These are phyloP conservation scores for Lipomyces kockii DNA, from an alignment of 805 yeast species.

Conservation along the genomic window DNA sequence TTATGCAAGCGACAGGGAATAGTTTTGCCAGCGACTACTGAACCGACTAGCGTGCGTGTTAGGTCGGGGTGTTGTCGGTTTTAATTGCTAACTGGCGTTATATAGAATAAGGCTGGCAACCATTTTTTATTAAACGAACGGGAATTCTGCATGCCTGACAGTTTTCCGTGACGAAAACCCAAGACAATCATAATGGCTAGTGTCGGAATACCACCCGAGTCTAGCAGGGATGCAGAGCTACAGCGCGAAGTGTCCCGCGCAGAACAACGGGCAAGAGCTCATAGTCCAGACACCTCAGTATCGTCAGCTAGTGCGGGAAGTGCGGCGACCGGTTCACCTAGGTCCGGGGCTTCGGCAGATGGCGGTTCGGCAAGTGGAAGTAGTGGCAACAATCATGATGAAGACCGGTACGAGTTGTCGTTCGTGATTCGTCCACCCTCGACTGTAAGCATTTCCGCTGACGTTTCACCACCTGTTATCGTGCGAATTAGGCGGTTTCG, in stretches of 20 bases:
- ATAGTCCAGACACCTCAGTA: neutral
- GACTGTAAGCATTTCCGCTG: neutral
- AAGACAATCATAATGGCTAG: neutral
- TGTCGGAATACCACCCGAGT: neutral
- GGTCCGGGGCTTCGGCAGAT: neutral
- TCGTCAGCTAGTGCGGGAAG: neutral
- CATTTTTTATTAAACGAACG: neutral
- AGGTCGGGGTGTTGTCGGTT: neutral
- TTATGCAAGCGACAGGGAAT: neutral
- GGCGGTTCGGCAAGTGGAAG: neutral
- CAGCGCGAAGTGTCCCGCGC: neutral
- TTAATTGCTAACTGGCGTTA: neutral
- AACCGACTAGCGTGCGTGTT: neutral
- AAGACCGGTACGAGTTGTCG: constrained; percentile 4
- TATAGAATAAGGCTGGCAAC: neutral
- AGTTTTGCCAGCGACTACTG: neutral
- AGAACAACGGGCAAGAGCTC: neutral
- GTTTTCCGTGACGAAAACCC: neutral
- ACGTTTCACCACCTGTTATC: neutral
- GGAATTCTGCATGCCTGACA: neutral
- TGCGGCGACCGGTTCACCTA: neutral
- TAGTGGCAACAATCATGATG: neutral
- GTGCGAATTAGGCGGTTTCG: neutral
- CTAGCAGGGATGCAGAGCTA: neutral
- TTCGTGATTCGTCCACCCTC: neutral